Evolutionary conservation across 306 rosid species (phyloP).

Genomic region (Lupinus albus): DNA sequence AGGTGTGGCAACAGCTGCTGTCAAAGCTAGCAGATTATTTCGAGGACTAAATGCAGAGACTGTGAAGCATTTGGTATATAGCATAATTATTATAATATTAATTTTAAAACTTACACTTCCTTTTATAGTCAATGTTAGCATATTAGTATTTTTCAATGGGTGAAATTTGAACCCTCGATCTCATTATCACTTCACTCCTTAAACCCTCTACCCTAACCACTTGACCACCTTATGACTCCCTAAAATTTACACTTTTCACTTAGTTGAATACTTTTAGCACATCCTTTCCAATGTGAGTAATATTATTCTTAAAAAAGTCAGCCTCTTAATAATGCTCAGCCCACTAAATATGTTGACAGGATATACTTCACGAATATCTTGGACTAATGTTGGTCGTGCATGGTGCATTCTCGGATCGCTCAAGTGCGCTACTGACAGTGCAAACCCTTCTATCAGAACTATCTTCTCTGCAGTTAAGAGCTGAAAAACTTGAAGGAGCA

Average conservation of each 20-base stretch:
- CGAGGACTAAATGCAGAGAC: slow-evolving; percentile 91
- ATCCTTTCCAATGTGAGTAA: slow-evolving; percentile 3
- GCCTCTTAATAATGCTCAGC: slow-evolving; percentile 12
- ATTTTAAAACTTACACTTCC: slow-evolving; percentile 14
- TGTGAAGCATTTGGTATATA: slow-evolving; percentile 84
- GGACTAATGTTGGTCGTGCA: slow-evolving; percentile 89
- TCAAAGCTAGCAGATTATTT: slow-evolving; percentile 86
- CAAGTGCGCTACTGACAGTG: slow-evolving; percentile 84
- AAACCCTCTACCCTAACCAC: no score
- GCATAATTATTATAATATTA: slow-evolving; percentile 11
- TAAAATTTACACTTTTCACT: neutral
- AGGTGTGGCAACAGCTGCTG: slow-evolving; percentile 87
- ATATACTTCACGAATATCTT: slow-evolving; percentile 87
- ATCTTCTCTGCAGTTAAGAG: slow-evolving; percentile 70
- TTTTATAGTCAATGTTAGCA: no score
- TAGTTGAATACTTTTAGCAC: neutral
- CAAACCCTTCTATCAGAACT: slow-evolving; percentile 88
- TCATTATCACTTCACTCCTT: no score
- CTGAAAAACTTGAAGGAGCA: slow-evolving; percentile 89
- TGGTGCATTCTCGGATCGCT: slow-evolving; percentile 85
- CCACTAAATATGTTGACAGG: slow-evolving; percentile 44
- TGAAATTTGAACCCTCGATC: no score
- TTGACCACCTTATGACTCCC: no score
- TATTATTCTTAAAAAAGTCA: neutral
- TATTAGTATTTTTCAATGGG: no score